Evolutionary conservation across 495 filamentous ascomycete genomes (phyloP).

Genomic region (Annulohypoxylon bovei): DNA sequence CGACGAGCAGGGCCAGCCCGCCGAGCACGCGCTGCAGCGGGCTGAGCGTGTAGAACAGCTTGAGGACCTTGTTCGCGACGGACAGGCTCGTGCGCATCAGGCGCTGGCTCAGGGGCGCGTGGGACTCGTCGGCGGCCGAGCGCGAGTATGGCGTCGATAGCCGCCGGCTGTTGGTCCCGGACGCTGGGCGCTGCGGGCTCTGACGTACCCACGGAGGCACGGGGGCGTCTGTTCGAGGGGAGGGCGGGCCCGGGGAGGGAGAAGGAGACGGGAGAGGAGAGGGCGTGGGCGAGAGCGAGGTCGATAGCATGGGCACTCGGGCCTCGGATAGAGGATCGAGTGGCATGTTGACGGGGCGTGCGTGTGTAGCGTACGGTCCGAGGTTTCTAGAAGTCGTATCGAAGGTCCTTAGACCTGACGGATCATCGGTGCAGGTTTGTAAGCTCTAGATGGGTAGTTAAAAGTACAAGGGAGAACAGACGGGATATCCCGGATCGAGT

Average conservation of each 20-base stretch:
- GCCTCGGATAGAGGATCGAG: constrained; percentile 36
- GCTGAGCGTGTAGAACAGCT: constrained; percentile 58
- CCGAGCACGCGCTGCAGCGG: constrained; percentile 69
- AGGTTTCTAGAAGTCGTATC: constrained; percentile 6
- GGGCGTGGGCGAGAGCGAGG: constrained; percentile 17
- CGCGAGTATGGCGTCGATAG: constrained; percentile 38
- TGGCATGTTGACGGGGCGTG: constrained; percentile 38
- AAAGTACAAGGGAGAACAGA: neutral
- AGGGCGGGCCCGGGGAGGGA: constrained; percentile 27
- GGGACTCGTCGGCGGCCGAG: constrained; percentile 37
- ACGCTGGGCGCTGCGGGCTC: constrained; percentile 18
- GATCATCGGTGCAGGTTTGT: neutral
- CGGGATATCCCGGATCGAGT: constrained; percentile 3
- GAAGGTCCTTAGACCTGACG: neutral
- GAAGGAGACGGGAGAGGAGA: constrained; percentile 23
- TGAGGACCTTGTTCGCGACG: constrained; percentile 35
- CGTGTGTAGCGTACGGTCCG: neutral
- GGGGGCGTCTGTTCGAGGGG: constrained; percentile 12
- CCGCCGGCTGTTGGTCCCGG: constrained; percentile 20
- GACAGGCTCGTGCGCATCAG: constrained; percentile 29
- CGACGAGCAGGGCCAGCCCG: constrained; percentile 57
- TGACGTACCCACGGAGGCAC: constrained; percentile 36
- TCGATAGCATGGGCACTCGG: constrained; percentile 40
- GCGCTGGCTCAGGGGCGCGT: constrained; percentile 32
- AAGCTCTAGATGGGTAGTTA: neutral